Evolutionary conservation across 257 asterid species (phyloP).

Genomic region (Solanum verrucosum): DNA sequence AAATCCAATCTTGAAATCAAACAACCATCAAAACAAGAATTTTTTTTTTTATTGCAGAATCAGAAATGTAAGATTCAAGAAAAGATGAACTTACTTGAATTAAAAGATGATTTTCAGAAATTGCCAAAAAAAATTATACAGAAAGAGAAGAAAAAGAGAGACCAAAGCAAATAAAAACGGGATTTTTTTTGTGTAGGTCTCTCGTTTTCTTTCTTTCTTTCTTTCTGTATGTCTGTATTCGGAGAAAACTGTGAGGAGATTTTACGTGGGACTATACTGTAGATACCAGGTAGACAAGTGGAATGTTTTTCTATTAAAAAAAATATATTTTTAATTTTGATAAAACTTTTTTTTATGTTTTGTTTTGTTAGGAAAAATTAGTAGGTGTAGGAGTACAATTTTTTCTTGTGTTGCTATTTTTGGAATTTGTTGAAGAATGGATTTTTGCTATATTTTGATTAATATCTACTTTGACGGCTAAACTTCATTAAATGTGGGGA

Average conservation of each 20-base stretch:
- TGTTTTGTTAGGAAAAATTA: not conserved
- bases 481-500: not conserved
- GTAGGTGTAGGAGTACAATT: not conserved
- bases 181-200: not conserved
- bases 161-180: not conserved
- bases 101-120: not conserved
- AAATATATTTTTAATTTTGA: too few relatives aligned
- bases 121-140: not conserved
- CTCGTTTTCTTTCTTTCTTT: not conserved
- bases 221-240: not conserved
- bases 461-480: not conserved
- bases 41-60: not conserved
- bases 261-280: not conserved
- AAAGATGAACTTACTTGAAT: not conserved
- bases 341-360: too few relatives aligned
- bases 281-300: not conserved
- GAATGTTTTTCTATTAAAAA: not conserved
- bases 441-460: not conserved
- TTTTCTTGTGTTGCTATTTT: not conserved
- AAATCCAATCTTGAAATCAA: not conserved
- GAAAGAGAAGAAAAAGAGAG: not conserved
- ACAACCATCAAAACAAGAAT: not conserved
- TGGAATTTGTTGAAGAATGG: not conserved
- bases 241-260: not conserved
- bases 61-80: not conserved